A percentile compares a stretch with the other conserved stretches of the same genome.
phyloP scores from a whole-genome alignment of 192 early-diverging fungal genomes.

The Geranomyces variabilis region DNA sequence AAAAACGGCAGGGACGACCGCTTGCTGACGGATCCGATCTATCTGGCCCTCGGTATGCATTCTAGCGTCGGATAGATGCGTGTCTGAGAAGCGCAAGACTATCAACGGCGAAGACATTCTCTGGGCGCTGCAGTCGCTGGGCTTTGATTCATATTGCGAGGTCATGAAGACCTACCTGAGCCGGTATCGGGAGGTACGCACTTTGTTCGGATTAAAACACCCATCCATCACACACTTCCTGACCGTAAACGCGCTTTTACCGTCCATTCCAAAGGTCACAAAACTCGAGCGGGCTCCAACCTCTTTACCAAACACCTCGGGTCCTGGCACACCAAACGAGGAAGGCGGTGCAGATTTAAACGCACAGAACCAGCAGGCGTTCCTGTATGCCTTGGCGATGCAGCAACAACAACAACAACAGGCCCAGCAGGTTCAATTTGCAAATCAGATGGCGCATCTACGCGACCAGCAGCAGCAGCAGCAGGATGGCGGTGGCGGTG shows the following conservation, averaged over 20 bases:
- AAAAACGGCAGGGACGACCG: too few species aligned
- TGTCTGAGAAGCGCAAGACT: slow-evolving; percentile 94
- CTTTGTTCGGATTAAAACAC: too few species aligned
- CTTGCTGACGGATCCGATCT: too few species aligned
- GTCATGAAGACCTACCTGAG: slow-evolving; percentile 84
- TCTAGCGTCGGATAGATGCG: slow-evolving; percentile 89
- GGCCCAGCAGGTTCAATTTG: neutral
- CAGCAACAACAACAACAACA: slow-evolving; percentile 14
- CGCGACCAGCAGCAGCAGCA: slow-evolving; percentile 5
- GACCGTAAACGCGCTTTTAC: too few species aligned
- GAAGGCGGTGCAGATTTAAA: neutral
- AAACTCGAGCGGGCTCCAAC: slow-evolving; percentile 3
- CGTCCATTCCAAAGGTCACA: neutral
- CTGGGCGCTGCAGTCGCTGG: slow-evolving; percentile 96
- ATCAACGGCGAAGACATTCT: slow-evolving; percentile 98
- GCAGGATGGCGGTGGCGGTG: neutral
- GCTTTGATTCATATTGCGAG: slow-evolving; percentile 96
- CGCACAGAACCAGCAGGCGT: neutral
- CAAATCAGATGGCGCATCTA: neutral
- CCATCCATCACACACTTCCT: too few species aligned
- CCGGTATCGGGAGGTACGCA: slow-evolving; percentile 85
- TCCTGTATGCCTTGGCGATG: neutral
- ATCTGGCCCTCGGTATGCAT: neutral
- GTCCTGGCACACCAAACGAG: neutral
- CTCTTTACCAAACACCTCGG: neutral